phyloP scores from a whole-genome alignment of 2,329 filamentous ascomycete genomes.

The Penicillium sp. region DNA sequence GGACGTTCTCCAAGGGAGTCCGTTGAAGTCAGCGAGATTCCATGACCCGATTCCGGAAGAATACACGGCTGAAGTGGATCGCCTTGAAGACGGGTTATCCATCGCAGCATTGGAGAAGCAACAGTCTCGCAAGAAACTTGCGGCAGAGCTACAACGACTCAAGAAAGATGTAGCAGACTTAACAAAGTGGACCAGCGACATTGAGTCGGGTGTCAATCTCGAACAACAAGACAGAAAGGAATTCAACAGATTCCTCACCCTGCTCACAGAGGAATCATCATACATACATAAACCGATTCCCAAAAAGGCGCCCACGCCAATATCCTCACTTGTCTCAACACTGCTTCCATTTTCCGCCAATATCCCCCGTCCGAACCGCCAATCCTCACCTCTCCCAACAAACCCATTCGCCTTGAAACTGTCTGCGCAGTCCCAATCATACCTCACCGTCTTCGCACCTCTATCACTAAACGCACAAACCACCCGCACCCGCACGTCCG shows the following conservation, averaged over 20 bases:
- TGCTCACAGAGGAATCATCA: slow-evolving; percentile 36
- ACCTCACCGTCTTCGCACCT: slow-evolving; percentile 72
- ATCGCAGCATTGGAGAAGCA: slow-evolving; percentile 51
- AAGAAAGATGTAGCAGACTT: slow-evolving; percentile 63
- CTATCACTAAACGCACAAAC: slow-evolving; percentile 57
- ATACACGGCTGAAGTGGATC: slow-evolving; percentile 6
- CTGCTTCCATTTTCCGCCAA: slow-evolving; percentile 46
- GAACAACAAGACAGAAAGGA: slow-evolving; percentile 42
- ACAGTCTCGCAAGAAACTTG: slow-evolving; percentile 57
- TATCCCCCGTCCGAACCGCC: slow-evolving; percentile 21
- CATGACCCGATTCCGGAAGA: slow-evolving; percentile 20
- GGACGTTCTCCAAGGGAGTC: slow-evolving; percentile 31
- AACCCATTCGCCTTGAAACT: slow-evolving; percentile 66
- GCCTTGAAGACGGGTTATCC: slow-evolving; percentile 18
- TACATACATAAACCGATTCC: slow-evolving; percentile 26
- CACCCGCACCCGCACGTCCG: slow-evolving; percentile 28
- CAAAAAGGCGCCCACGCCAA: slow-evolving; percentile 26
- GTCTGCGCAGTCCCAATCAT: slow-evolving; percentile 64
- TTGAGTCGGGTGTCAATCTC: slow-evolving; percentile 34
- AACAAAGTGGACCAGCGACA: slow-evolving; percentile 63
- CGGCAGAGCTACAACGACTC: slow-evolving; percentile 60
- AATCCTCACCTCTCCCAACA: slow-evolving; percentile 55
- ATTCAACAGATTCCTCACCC: slow-evolving; percentile 31
- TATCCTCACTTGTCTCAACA: slow-evolving; percentile 45
- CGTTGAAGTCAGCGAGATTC: slow-evolving; percentile 33